These are phyloP conservation scores for Amylocarpus encephaloides DNA, from an alignment of 2,329 filamentous ascomycete genomes.

Conservation along the genomic window DNA sequence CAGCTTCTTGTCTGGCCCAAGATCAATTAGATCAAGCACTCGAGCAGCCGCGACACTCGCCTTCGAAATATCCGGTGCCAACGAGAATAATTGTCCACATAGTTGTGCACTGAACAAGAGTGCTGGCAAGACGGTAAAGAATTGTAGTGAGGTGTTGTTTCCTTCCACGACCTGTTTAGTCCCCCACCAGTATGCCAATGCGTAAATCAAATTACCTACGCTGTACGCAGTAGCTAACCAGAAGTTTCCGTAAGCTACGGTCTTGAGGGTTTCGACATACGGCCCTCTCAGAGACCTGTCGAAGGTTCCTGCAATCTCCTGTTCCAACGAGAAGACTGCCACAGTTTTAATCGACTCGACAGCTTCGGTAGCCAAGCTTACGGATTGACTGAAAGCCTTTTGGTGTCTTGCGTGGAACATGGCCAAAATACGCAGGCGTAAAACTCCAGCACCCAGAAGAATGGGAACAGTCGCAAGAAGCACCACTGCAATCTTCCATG, in stretches of 20 bases:
- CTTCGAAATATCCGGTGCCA: conserved; percentile 65
- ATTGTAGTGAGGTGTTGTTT: conserved; percentile 56
- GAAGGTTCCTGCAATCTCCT: conserved; percentile 49
- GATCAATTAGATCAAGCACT: conserved; percentile 46
- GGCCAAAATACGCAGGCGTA: conserved; percentile 59
- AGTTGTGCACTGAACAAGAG: conserved; percentile 67
- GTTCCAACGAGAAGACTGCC: conserved; percentile 48
- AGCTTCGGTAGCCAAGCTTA: conserved; percentile 54
- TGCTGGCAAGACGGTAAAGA: conserved; percentile 66
- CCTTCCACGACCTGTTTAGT: conserved; percentile 62
- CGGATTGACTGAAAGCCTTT: conserved; percentile 56
- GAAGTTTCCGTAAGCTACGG: conserved; percentile 33
- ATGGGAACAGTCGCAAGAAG: conserved; percentile 42
- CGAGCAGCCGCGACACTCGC: conserved; percentile 55
- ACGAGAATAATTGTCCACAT: conserved; percentile 68
- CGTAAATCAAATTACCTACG: conserved; percentile 61
- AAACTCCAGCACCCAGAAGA: conserved; percentile 45
- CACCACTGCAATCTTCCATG: conserved; percentile 67
- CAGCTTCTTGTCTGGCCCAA: conserved; percentile 30
- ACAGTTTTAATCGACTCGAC: conserved; percentile 60
- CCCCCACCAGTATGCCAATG: conserved; percentile 76
- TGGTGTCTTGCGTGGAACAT: conserved; percentile 58
- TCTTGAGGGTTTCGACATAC: conserved; percentile 47
- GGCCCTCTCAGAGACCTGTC: conserved; percentile 45
- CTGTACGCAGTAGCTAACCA: conserved; percentile 56